Percentiles rank a stretch among this genome's conserved stretches.
Conservation (phyloP, 1,284 basidiomycete genomes). For the Sparassis latifolia region DNA sequence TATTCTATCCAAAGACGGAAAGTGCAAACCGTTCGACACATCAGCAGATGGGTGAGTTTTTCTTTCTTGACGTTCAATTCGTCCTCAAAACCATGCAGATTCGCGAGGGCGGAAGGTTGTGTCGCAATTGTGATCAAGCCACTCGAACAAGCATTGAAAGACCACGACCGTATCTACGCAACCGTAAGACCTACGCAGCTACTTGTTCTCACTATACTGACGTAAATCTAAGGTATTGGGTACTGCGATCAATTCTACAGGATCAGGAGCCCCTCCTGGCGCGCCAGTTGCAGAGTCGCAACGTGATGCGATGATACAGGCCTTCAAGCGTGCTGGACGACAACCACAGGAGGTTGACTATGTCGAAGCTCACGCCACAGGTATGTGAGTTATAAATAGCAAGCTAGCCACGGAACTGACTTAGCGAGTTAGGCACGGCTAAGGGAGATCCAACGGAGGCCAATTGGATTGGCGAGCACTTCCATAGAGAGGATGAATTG, state of each 20-base stretch:
- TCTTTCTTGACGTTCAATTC: too few species aligned
- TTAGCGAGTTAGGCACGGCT: slow-evolving; percentile 26
- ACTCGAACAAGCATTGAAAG: slow-evolving; percentile 18
- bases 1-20: slow-evolving; percentile 37
- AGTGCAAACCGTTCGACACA: slow-evolving; percentile 43
- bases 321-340: slow-evolving; percentile 23
- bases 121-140: slow-evolving; percentile 22
- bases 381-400: too few species aligned
- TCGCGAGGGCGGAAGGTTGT: slow-evolving; percentile 19
- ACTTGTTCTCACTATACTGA: too few species aligned
- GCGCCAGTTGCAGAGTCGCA: slow-evolving; percentile 35
- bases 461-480: slow-evolving; percentile 37
- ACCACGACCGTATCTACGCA: slow-evolving; percentile 23
- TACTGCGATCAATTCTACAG: slow-evolving; percentile 32
- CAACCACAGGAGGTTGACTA: slow-evolving; percentile 36
- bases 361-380: slow-evolving; percentile 44
- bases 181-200: slow-evolving; percentile 18
- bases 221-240: slow-evolving; percentile 34
- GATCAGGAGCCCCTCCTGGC: slow-evolving; percentile 28
- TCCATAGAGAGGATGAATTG: slow-evolving; percentile 24
- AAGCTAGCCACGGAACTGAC: too few species aligned
- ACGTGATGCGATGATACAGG: slow-evolving; percentile 26
- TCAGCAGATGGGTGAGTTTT: slow-evolving; percentile 36
- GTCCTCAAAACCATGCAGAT: slow-evolving; percentile 16
- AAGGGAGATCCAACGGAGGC: slow-evolving; percentile 39